phyloP scores from a whole-genome alignment of 169 alveolate species.

The Plasmodium fragile region DNA sequence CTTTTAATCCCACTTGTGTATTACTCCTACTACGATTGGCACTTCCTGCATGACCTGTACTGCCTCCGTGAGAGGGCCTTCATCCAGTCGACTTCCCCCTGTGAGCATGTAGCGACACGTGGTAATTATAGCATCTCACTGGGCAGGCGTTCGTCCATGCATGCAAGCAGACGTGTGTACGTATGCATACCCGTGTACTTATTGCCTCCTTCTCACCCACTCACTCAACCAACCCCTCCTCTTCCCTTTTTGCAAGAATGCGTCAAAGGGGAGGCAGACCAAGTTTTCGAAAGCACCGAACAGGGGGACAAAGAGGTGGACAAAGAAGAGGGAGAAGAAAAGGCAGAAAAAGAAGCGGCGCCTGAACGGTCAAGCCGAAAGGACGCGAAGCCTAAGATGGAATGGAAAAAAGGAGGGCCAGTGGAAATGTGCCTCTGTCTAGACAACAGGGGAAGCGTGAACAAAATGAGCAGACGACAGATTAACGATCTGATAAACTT shows the following conservation, averaged over 20 bases:
- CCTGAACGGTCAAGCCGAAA: neutral
- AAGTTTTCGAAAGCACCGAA: neutral
- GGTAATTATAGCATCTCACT: neutral
- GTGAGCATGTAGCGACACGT: neutral
- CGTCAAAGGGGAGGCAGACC: neutral
- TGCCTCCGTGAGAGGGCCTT: neutral
- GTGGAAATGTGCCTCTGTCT: constrained; percentile 64
- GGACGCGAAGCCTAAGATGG: neutral
- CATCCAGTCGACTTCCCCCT: neutral
- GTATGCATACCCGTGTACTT: neutral
- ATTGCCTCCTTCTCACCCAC: neutral
- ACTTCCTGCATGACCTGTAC: constrained; percentile 25
- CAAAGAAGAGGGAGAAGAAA: neutral
- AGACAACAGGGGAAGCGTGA: constrained; percentile 64
- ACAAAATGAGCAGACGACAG: constrained; percentile 17
- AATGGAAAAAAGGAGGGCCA: neutral
- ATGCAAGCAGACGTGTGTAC: neutral
- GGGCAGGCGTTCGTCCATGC: neutral
- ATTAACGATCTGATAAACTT: constrained; percentile 9
- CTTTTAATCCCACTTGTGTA: constrained; percentile 44
- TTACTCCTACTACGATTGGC: constrained; percentile 32
- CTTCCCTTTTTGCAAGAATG: neutral
- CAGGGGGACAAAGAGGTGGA: neutral
- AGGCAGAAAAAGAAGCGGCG: neutral
- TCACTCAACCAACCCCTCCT: too few relatives aligned